Conservation (phyloP, 306 rosid genomes). For the Styphnolobium japonicum region DNA sequence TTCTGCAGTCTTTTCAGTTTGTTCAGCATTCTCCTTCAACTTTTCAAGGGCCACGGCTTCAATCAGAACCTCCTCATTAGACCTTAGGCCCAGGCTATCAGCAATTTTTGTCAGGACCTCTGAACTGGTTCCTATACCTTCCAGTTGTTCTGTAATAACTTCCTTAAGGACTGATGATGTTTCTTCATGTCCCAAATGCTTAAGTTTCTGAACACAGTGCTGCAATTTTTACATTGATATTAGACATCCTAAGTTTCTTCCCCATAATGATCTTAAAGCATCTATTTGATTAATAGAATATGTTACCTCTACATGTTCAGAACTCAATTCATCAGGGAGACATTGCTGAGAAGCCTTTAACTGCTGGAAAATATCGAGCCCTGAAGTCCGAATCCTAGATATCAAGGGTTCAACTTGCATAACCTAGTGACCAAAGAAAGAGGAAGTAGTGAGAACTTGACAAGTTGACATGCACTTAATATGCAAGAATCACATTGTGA, state of each 20-base stretch:
- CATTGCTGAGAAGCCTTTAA: conserved; percentile 52
- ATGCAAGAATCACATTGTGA: conserved; percentile 9
- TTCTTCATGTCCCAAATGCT: conserved; percentile 62
- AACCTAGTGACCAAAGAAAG: conserved; percentile 57
- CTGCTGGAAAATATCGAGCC: conserved; percentile 56
- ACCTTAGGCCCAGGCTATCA: conserved; percentile 58
- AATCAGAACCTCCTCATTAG: conserved; percentile 81
- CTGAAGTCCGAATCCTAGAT: conserved; percentile 49
- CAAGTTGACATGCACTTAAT: background rate
- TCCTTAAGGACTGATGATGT: conserved; percentile 55
- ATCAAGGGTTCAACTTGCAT: conserved; percentile 65
- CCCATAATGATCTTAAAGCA: conserved; percentile 4
- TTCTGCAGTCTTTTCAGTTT: conserved; percentile 67
- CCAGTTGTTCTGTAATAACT: conserved; percentile 54
- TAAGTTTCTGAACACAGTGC: conserved; percentile 68
- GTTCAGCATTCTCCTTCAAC: conserved; percentile 85
- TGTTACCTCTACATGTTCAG: conserved; percentile 60
- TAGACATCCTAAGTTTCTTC: conserved; percentile 21
- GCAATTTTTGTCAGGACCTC: conserved; percentile 64
- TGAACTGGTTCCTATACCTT: conserved; percentile 59
- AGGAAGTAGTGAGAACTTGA: conserved; percentile 27
- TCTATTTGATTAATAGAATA: conserved; percentile 15
- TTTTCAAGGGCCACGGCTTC: conserved; percentile 90
- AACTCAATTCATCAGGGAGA: conserved; percentile 58
- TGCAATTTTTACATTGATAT: conserved; percentile 45